phyloP scores from a whole-genome alignment of 208 protist genomes.

The Trypanosoma brucei region DNA sequence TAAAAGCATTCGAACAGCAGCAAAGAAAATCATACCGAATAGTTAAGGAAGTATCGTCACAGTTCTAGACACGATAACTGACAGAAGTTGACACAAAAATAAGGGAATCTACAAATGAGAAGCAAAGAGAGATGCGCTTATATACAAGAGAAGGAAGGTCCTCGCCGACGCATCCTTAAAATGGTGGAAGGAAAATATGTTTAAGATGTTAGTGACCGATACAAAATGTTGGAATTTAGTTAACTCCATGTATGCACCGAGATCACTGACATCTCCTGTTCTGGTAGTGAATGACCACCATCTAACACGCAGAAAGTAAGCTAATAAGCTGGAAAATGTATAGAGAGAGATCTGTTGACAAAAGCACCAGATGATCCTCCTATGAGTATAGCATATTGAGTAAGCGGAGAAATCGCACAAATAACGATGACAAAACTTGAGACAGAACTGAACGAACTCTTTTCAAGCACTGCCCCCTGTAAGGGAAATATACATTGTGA shows the following conservation, averaged over 20 bases:
- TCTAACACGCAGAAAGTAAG: neutral
- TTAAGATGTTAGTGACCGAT: neutral
- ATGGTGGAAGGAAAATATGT: neutral
- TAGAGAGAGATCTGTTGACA: neutral
- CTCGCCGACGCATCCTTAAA: neutral
- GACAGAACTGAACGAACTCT: neutral
- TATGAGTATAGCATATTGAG: neutral
- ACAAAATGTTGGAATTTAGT: constrained; percentile 5
- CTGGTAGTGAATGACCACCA: neutral
- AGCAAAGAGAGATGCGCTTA: neutral
- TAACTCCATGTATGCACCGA: constrained; percentile 4
- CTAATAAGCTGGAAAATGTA: neutral
- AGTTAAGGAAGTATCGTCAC: neutral
- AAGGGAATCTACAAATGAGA: neutral
- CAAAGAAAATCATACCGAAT: neutral
- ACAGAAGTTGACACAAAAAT: constrained; percentile 9
- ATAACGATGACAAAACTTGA: neutral
- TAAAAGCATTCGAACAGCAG: neutral
- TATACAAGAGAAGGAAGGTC: constrained; percentile 4
- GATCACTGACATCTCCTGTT: neutral
- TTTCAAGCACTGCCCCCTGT: neutral
- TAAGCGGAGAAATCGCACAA: neutral
- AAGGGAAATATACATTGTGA: neutral
- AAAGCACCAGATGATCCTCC: neutral
- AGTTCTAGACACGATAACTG: constrained; percentile 18